Percentiles rank a stretch among this genome's conserved stretches.
Conservation (phyloP, 148 eudicot species). For the Rhododendron griersonianum region DNA sequence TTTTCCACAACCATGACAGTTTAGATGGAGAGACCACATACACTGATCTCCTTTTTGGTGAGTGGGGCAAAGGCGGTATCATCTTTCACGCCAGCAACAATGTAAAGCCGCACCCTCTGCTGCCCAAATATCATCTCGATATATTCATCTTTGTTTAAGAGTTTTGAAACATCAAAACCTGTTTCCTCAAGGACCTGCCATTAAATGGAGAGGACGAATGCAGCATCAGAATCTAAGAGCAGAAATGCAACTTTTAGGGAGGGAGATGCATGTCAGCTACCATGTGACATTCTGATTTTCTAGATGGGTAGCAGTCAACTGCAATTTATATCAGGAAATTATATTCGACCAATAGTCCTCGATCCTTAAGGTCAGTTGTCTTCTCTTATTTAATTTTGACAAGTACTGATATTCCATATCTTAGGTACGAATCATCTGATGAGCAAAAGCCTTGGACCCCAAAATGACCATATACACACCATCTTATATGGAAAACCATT, state of each 20-base stretch:
- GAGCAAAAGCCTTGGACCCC: not conserved
- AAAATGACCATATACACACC: not conserved
- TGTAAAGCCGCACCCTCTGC: conserved; percentile 94
- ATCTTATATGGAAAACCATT: too few relatives aligned
- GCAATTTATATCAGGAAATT: not conserved
- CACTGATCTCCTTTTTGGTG: conserved; percentile 97
- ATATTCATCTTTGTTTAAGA: conserved; percentile 78
- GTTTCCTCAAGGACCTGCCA: conserved; percentile 96
- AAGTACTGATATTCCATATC: not conserved
- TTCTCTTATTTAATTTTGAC: not conserved
- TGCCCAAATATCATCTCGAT: conserved; percentile 89
- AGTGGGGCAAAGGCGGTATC: conserved; percentile 87
- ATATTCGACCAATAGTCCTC: not conserved
- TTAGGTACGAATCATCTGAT: not conserved
- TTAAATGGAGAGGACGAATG: not conserved
- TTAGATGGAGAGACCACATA: conserved; percentile 30
- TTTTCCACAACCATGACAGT: not conserved
- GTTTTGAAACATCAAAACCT: conserved; percentile 84
- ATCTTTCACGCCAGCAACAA: conserved; percentile 82
- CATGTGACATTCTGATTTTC: not conserved
- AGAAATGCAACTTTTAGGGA: not conserved
- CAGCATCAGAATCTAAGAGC: conserved; percentile 4
- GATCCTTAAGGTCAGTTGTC: not conserved
- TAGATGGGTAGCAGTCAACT: not conserved
- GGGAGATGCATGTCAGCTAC: not conserved